Conservation (phyloP, 2,329 filamentous ascomycete species). For the Lasiodiplodia sp. region DNA sequence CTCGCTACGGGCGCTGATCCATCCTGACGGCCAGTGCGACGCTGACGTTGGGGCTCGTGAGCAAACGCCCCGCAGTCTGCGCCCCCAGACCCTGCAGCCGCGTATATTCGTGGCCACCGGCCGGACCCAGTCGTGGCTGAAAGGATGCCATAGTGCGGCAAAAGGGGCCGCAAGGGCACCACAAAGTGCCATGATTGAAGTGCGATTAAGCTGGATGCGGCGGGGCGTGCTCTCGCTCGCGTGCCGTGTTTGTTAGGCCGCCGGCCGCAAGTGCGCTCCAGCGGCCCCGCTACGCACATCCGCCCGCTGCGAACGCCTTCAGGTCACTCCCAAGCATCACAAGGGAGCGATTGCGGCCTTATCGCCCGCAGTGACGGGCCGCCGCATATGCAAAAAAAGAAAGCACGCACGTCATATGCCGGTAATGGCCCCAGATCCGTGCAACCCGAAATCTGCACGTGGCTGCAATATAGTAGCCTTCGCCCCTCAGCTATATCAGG, state of each 20-base stretch:
- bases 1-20: constrained; percentile 13
- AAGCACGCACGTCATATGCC: constrained; percentile 13
- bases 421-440: constrained; percentile 1
- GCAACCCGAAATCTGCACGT: constrained; percentile 16
- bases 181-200: not conserved
- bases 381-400: not conserved
- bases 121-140: not conserved
- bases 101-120: not conserved
- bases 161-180: not conserved
- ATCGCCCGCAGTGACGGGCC: not conserved
- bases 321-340: constrained; percentile 5
- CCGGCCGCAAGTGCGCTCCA: not conserved
- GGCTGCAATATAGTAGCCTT: constrained; percentile 2
- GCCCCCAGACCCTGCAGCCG: constrained; percentile 6
- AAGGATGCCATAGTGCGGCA: not conserved
- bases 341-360: not conserved
- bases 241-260: not conserved
- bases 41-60: constrained; percentile 26
- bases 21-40: constrained; percentile 17
- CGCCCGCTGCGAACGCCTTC: not conserved
- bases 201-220: not conserved
- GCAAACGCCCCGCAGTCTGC: constrained; percentile 9
- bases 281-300: constrained; percentile 5
- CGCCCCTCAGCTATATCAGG: no score
- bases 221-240: not conserved